These are phyloP conservation scores for Pyrenula aspistea DNA, from an alignment of 495 filamentous ascomycete genomes.

Conservation along the genomic window DNA sequence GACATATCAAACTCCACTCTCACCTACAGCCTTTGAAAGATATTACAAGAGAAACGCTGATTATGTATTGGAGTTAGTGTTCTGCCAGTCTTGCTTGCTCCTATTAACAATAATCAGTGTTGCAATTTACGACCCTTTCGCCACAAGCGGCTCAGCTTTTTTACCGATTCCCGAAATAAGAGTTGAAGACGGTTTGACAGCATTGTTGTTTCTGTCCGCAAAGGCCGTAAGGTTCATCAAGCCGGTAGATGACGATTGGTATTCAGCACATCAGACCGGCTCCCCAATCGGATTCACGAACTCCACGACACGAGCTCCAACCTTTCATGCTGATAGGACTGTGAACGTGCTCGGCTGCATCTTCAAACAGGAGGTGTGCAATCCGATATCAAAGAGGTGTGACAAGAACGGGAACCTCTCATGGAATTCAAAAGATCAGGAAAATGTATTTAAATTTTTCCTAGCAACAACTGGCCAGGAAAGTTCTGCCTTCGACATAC, in stretches of 20 bases:
- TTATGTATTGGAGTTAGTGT: neutral
- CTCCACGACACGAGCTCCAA: neutral
- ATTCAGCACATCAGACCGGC: neutral
- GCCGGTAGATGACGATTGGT: neutral
- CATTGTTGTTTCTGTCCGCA: neutral
- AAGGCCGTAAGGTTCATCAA: neutral
- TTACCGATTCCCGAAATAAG: neutral
- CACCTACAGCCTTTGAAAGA: neutral
- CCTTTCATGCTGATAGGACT: neutral
- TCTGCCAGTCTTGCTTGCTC: neutral
- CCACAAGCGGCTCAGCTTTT: neutral
- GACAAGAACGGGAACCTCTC: neutral
- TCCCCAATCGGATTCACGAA: neutral
- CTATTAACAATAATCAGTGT: neutral
- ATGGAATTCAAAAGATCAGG: neutral
- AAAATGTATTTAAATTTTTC: neutral
- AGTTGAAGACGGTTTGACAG: neutral
- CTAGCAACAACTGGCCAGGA: neutral
- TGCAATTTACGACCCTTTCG: neutral
- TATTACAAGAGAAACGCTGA: neutral
- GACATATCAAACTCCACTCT: neutral
- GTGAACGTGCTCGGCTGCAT: neutral
- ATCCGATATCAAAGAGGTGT: neutral
- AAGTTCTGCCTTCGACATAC: neutral
- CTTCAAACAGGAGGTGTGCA: neutral